Evolutionary conservation across 225 moss, liverwort and hornwort species (phyloP), one percentile per base, ranked within the genome.

Genomic region (Bryum argenteum): DNA sequence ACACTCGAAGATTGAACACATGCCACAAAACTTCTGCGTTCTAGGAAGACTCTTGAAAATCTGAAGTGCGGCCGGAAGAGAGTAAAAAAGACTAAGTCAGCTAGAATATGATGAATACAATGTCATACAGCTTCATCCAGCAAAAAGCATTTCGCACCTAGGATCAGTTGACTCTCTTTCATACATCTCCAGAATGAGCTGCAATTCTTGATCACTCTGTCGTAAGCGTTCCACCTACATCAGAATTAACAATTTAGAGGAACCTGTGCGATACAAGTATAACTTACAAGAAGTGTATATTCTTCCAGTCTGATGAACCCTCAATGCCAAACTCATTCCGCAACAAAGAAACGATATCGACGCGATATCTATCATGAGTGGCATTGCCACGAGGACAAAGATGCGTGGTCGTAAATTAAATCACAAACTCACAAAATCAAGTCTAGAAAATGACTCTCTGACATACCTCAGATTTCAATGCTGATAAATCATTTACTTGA

Each of bases 381-480:
- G 45, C 22, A 37, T 33, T 58, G 14, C 18, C 42, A 69, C 51
- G 51, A 15, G 38, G 24, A 66, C 28, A 61, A 43, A 62, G 37
- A 37, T 63, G 22, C 18, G 11, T 50, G 17, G 5, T 57, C 33
- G 14, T 43, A 50, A 51, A 73, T 13, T 5, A 61, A 51, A 38
- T 45, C n/a, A 61, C 24, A 19, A 41, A 61, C 54, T 57, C 12
- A 38, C 17, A 33, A 59, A 18, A 21, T 24, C 7, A 33, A 58
- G 63, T 12, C 78, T 33, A 0, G 33, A 33, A 2, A 33, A 71
- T 52, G 52, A 54, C 52, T 59, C 64, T 65, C 48, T 2, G 14
- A 71, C 43, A 83, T 80, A 93, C 96, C 84, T 96, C 89, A 65
- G 81, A 80, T 79, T 90, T 93, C 84, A 91, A 79, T 51, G 77